Conservation (phyloP, 495 filamentous ascomycete species). For the Filosporella fistucella region DNA sequence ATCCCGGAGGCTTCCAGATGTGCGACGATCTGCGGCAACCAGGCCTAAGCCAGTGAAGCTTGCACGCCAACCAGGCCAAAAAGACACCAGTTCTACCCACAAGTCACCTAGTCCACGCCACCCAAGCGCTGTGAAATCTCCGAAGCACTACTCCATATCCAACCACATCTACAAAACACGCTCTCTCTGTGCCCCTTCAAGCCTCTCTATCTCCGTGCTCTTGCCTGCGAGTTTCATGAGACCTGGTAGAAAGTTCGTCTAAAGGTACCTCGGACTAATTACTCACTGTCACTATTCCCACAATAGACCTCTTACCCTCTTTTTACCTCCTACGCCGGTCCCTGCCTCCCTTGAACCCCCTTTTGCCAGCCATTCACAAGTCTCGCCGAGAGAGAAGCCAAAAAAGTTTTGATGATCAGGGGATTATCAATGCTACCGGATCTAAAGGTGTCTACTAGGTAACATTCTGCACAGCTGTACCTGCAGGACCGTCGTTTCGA, state of each 20-base stretch:
- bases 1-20: background rate
- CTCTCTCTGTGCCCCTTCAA: background rate
- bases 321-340: too few relatives aligned
- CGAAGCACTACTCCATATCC: conserved; percentile 6
- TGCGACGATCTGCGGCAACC: background rate
- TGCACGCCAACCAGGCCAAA: background rate
- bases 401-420: conserved; percentile 11
- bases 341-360: too few relatives aligned
- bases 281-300: background rate
- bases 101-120: background rate
- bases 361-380: background rate
- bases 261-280: background rate
- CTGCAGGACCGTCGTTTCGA: conserved; percentile 13
- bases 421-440: conserved; percentile 8
- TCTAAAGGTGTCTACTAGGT: background rate
- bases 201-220: too few relatives aligned
- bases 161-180: conserved; percentile 2
- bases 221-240: too few relatives aligned
- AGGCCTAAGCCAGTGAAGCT: background rate
- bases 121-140: conserved; percentile 6
- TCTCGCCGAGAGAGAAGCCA: background rate
- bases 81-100: background rate
- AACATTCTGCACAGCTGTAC: background rate
- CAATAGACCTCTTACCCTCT: too few relatives aligned
- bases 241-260: background rate